Percentiles rank a stretch among this genome's conserved stretches.
phyloP scores from a whole-genome alignment of 208 protist genomes.

The Trypanosoma scelopori region DNA sequence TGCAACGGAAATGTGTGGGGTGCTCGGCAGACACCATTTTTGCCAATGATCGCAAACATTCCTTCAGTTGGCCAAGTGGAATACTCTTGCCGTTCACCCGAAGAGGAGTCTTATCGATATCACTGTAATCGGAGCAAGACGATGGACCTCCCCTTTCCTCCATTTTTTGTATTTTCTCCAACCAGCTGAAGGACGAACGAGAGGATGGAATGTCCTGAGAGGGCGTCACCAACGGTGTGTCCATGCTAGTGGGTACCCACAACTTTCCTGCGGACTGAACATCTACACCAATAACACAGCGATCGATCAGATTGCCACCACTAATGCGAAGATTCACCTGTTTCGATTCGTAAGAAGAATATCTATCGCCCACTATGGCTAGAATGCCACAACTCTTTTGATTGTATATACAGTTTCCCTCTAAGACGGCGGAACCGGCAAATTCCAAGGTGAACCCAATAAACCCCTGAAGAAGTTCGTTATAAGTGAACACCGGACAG shows the following conservation, averaged over 20 bases:
- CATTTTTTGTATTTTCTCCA: slow-evolving; percentile 10
- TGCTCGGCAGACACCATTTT: slow-evolving; percentile 19
- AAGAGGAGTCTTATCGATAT: slow-evolving; percentile 3
- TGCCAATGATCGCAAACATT: slow-evolving; percentile 15
- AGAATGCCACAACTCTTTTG: slow-evolving; percentile 81
- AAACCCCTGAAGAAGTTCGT: slow-evolving; percentile 71
- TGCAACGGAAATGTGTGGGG: slow-evolving; percentile 6
- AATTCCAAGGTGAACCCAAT: slow-evolving; percentile 79
- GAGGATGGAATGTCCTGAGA: slow-evolving; percentile 19
- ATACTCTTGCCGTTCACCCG: background rate
- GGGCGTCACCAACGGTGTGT: background rate
- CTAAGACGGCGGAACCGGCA: slow-evolving; percentile 54
- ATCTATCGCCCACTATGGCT: slow-evolving; percentile 41
- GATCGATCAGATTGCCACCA: slow-evolving; percentile 83
- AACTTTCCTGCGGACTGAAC: slow-evolving; percentile 47
- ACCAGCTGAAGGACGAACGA: slow-evolving; percentile 23
- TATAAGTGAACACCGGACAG: slow-evolving; percentile 56
- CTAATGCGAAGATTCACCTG: slow-evolving; percentile 54
- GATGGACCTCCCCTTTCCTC: background rate
- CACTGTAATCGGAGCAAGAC: background rate
- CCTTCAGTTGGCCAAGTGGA: slow-evolving; percentile 10
- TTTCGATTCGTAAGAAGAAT: slow-evolving; percentile 4
- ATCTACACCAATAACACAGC: slow-evolving; percentile 79
- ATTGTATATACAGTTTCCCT: slow-evolving; percentile 68
- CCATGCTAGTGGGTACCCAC: background rate